Base-by-base conservation (phyloP, 2,329 filamentous ascomycete species). In the Clarireedia paspali region DNA sequence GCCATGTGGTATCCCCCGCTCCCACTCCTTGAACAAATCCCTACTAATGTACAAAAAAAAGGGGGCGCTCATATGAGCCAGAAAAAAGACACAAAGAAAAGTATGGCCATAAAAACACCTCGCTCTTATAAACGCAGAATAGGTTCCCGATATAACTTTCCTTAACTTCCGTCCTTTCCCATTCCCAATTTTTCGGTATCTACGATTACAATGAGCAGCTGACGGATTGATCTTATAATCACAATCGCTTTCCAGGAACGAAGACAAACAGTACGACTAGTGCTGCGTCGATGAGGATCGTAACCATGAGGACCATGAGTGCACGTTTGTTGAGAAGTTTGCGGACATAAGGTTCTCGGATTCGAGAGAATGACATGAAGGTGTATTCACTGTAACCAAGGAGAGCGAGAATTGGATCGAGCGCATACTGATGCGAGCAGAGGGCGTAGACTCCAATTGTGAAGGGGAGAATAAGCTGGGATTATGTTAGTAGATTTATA, bases 381-480 rank as follows among this genome's bases (percentile, higher is more conserved):
- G 92, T 96, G 74, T 97, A 96, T 75, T 99, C 95, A 75, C 91
- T 96, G 71, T 85, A 87, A 38, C 92, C 91, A n/a, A 88, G 71
- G 20, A 97, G 79, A 4, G 91, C 94, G 71, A 97, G 83, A 60
- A 96, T 77, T 0, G 95, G 92, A 67, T 99, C 94, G 51, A 99
- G 83, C 62, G 90, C 91, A 74, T 97, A 99, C 71, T 97, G 92
- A 68, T 97, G 95, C 2, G 91, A 94, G 27, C 87, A 82, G 36
- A 96, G 82, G 66, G 87, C 84, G 72, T 99, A 99, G 34, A 95
- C 83, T 24, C 91, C 92, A 36, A 99, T 73, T 1, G 89, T 91
- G 73, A 97, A 97, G 0, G 95, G 94, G 1, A 99, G 75, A 63
- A 97, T 92, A 38, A 88, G 70, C 84, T 87, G 57, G 56, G 57